These are phyloP conservation scores for Trichoderma cornu-damae DNA, from an alignment of 2,329 filamentous ascomycete species.

Conservation along the genomic window DNA sequence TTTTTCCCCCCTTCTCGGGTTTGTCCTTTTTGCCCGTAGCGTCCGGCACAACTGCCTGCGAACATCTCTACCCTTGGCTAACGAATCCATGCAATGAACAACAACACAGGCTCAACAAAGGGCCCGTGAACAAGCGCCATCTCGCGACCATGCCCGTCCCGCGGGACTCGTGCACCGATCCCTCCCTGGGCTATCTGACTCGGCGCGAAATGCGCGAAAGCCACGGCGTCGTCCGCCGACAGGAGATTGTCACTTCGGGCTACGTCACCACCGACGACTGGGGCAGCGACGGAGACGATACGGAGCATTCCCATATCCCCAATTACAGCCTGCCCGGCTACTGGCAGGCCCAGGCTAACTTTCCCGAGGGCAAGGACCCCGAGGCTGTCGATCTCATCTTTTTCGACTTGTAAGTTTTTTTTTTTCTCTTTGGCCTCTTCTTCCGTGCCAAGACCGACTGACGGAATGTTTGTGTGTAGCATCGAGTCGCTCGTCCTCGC, in stretches of 20 bases:
- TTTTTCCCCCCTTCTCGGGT: background rate
- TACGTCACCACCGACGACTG: conserved; percentile 55
- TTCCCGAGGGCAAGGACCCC: conserved; percentile 40
- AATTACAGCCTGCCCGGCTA: conserved; percentile 45
- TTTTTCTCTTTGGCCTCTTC: no score
- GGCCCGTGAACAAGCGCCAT: conserved; percentile 32
- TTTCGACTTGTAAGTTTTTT: conserved; percentile 43
- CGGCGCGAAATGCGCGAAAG: conserved; percentile 26
- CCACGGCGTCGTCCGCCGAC: conserved; percentile 43
- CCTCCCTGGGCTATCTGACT: conserved; percentile 30
- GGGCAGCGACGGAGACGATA: conserved; percentile 52
- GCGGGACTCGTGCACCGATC: conserved; percentile 46
- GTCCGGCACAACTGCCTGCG: no score
- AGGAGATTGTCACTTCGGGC: conserved; percentile 43
- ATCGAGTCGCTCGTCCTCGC: conserved; percentile 36
- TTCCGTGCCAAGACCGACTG: background rate
- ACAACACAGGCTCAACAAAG: conserved; percentile 38
- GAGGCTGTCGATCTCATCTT: conserved; percentile 50
- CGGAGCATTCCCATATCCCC: conserved; percentile 44
- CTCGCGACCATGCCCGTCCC: conserved; percentile 35
- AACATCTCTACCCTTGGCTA: no score
- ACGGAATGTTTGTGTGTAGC: conserved; percentile 25
- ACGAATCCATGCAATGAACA: no score
- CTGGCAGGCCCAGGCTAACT: conserved; percentile 46
- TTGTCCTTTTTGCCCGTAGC: no score